Evolutionary conservation across 2,329 filamentous ascomycete genomes (phyloP), one percentile per base, ranked within the genome.

Genomic region (Paecilomyces dactylethromorphus): DNA sequence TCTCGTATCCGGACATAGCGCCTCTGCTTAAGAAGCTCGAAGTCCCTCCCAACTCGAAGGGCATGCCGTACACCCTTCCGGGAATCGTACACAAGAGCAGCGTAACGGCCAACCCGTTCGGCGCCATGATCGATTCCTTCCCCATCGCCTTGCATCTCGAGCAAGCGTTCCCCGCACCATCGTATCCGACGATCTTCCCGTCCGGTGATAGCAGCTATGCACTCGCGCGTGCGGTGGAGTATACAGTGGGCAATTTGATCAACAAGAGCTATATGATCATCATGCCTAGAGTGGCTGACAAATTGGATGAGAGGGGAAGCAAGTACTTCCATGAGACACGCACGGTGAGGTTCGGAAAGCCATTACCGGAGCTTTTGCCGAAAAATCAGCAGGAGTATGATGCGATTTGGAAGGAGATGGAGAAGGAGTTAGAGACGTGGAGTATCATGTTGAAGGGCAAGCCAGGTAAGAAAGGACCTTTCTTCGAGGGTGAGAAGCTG

Each of bases 141-240:
- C 64, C 71, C 1, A 73, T 74, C 49, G 66, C 69, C 49, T 22
- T 61, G 15, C 69, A 73, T 35, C 61, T 73, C 2, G 71, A 74
- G 54, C 64, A 66, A 22, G 29, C 63, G 1, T 72, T 65, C 58
- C 70, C 71, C 1, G 65, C 64, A 1, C 68, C 63, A 0, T 61
- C 69, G 24, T 62, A 62, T n/a, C 58, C 60, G 6, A 58, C 60
- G 3, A 61, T 74, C 26, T 74, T 73, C 55, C 72, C 71, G 5
- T 71, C 66, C 24, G 68, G 69, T 7, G 65, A 73, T 55, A 67
- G 69, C 31, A 74, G 72, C 59, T 70, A 70, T 56, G 66, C 70
- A 2, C 64, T 74, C 13, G 29, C 66, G 3, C 24, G 70, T 12
- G 69, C 69, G 2, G 63, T 66, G 32, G 21, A 32, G 13, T 63